Base-by-base conservation (phyloP, 2,329 filamentous ascomycete species). In the Fusarium liriodendri region DNA sequence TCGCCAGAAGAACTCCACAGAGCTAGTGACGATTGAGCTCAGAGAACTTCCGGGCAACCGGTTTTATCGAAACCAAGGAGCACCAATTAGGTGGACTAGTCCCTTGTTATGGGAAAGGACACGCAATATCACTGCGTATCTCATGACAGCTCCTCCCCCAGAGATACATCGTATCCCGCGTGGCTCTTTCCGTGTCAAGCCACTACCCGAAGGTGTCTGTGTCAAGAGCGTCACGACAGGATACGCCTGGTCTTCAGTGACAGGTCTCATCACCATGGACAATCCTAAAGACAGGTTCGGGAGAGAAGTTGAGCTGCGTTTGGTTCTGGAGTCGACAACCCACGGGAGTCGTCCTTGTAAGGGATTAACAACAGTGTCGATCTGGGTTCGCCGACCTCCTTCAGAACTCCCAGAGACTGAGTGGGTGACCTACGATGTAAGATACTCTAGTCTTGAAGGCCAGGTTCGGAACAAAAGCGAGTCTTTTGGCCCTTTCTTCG, bases 51-150 rank as follows among this genome's bases (percentile, higher is more conserved):
- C 8, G 2, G n/a, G 40, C 11, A 20, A 22, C 14, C n/a, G n/a
- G 20, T 25, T 45, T n/a, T 14, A 4, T 4, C 6, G 40, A 45
- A 5, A 8, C 5, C 1, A 6, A 0, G 8, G 8, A 5, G 4
- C 6, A 20, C 11, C 40, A 22, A 3, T 22, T 4, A 3, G 6
- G 20, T 45, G n/a, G 40, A 45, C 3, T 11, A 8, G 7, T 4
- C 3, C 16, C 8, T 20, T 16, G 20, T 6, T 3, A 22, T 45
- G 40, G 40, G 16, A 25, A 5, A 20, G 4, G 20, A 22, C 40
- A 20, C 20, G 11, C 11, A 45, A 25, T 2, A 8, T 45, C 6
- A 11, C 20, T 11, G 13, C 7, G 11, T 45, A 45, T 25, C 40
- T 45, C 5, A 9, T 25, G 11, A 45, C 40, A 8, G 40, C 2